These are phyloP conservation scores for Talaromyces sp. DNA, from an alignment of 2,329 filamentous ascomycete species.

Conservation along the genomic window DNA sequence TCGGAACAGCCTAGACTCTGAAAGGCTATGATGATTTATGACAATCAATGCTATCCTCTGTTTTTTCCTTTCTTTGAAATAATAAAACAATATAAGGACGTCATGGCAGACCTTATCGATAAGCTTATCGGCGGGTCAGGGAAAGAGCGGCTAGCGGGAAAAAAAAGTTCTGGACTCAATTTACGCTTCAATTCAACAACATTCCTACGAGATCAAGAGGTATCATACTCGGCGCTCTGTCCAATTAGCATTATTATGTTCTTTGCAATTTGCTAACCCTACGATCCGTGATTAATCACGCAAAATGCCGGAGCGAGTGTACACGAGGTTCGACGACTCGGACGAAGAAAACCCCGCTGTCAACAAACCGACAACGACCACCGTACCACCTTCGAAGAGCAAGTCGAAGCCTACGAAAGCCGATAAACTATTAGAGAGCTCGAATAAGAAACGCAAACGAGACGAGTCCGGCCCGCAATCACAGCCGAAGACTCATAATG, in stretches of 20 bases:
- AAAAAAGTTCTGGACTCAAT: slow-evolving; percentile 9
- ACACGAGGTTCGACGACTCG: slow-evolving; percentile 38
- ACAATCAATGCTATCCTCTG: background rate
- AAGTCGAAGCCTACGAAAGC: slow-evolving; percentile 25
- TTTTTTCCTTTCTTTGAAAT: background rate
- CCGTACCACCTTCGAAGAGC: background rate
- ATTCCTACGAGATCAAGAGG: no score
- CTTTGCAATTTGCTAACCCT: background rate
- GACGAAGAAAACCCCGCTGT: slow-evolving; percentile 29
- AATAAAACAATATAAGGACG: background rate
- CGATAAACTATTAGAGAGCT: background rate
- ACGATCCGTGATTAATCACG: background rate
- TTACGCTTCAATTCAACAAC: background rate
- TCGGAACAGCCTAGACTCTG: background rate
- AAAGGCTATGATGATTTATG: background rate
- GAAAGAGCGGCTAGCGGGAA: background rate
- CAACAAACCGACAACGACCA: slow-evolving; percentile 17
- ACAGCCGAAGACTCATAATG: slow-evolving; percentile 10
- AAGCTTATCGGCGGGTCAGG: slow-evolving; percentile 9
- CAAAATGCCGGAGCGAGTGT: slow-evolving; percentile 46
- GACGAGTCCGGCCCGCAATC: slow-evolving; percentile 24
- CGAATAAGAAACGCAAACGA: slow-evolving; percentile 35
- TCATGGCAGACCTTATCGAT: slow-evolving; percentile 18
- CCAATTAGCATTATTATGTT: background rate
- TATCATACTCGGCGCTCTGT: background rate